These are phyloP conservation scores for Delitschia confertaspora DNA, from an alignment of 495 filamentous ascomycete species.

Conservation along the genomic window DNA sequence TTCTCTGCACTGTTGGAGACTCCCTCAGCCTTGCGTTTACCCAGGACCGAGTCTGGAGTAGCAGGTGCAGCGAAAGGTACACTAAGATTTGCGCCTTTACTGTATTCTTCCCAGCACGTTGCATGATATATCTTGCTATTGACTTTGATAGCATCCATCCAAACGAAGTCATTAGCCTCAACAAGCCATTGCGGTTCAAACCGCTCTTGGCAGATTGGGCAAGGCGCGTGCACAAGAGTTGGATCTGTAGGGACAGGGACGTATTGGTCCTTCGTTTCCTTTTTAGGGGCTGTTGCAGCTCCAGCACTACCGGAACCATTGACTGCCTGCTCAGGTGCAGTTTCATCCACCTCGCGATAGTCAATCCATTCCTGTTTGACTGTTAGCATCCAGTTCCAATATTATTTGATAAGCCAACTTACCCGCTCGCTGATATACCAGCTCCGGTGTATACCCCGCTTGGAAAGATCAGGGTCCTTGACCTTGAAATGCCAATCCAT, in stretches of 20 bases:
- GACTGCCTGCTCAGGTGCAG: conserved; percentile 40
- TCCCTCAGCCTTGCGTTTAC: conserved; percentile 36
- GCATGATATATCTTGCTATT: conserved; percentile 78
- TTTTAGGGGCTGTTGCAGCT: conserved; percentile 37
- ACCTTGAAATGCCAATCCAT: conserved; percentile 97
- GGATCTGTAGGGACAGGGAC: conserved; percentile 76
- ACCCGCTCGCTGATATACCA: conserved; percentile 92
- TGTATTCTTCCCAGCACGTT: conserved; percentile 78
- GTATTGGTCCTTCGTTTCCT: conserved; percentile 60
- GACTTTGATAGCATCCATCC: conserved; percentile 78
- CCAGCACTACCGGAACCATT: conserved; percentile 28
- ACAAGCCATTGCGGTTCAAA: conserved; percentile 85
- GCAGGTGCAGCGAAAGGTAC: conserved; percentile 12
- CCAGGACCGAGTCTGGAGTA: conserved; percentile 33
- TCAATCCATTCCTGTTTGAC: conserved; percentile 74
- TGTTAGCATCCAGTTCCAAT: conserved; percentile 3
- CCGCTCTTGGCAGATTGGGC: conserved; percentile 90
- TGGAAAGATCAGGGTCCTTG: conserved; percentile 73
- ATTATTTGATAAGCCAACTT: conserved; percentile 36
- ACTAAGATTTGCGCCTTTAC: conserved; percentile 42
- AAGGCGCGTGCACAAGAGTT: conserved; percentile 58
- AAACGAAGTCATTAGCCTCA: conserved; percentile 90
- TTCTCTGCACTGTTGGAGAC: conserved; percentile 13
- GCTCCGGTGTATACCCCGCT: conserved; percentile 74
- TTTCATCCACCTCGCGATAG: conserved; percentile 65